These are phyloP conservation scores for Triticum timopheevii DNA, from an alignment of 176 grass and related monocot species.

Conservation along the genomic window DNA sequence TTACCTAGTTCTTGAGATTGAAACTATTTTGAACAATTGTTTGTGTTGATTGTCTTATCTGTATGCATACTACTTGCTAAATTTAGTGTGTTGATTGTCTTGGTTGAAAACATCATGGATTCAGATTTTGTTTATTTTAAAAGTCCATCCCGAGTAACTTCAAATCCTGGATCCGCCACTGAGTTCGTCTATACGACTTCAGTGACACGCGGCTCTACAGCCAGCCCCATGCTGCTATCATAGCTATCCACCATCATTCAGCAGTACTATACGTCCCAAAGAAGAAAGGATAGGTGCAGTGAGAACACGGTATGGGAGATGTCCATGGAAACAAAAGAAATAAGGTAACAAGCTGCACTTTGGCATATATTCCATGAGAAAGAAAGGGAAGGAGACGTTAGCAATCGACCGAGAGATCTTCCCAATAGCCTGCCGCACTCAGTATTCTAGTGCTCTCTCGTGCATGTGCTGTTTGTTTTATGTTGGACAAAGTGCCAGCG, in stretches of 20 bases:
- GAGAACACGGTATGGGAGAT: not conserved
- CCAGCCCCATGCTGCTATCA: not conserved
- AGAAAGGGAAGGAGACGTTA: not conserved
- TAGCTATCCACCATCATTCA: not conserved
- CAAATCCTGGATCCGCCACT: too few relatives aligned
- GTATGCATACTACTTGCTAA: too few relatives aligned
- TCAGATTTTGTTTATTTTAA: too few relatives aligned
- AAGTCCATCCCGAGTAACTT: too few relatives aligned
- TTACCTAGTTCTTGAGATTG: too few relatives aligned
- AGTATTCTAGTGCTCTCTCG: not conserved
- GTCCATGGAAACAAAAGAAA: not conserved
- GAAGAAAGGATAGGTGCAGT: not conserved
- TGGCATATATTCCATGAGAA: constrained; percentile 6
- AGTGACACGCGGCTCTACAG: not conserved
- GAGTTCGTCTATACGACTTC: not conserved
- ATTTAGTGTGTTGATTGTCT: too few relatives aligned
- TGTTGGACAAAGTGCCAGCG: not conserved
- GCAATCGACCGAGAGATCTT: not conserved
- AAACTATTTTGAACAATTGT: too few relatives aligned
- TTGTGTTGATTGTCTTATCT: too few relatives aligned
- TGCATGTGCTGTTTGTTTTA: not conserved
- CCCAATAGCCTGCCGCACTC: not conserved
- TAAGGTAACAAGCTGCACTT: not conserved
- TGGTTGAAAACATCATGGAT: too few relatives aligned
- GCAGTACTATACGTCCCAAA: not conserved